Percentiles rank a stretch among this genome's conserved stretches.
Evolutionary conservation across 2,329 filamentous ascomycete species (phyloP).

Genomic region (Orbilia javanica): DNA sequence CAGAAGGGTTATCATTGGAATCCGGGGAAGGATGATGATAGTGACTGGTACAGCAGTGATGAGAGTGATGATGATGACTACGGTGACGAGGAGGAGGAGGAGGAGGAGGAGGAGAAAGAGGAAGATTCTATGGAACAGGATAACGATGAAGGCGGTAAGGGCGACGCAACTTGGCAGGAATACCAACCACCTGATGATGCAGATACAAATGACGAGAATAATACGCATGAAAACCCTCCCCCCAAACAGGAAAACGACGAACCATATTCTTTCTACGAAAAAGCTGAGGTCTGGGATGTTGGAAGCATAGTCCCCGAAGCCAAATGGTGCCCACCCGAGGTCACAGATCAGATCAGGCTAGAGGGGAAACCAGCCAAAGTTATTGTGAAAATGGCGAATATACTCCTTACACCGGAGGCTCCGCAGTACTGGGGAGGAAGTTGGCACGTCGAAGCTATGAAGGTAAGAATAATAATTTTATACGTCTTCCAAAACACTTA

Average conservation of each 20-base stretch:
- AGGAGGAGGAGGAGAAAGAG: not conserved
- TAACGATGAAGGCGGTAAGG: not conserved
- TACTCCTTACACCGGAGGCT: conserved; percentile 72
- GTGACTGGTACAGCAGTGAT: too few species aligned
- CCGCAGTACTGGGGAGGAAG: conserved; percentile 68
- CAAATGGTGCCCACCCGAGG: conserved; percentile 13
- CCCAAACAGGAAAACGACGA: not conserved
- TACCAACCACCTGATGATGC: too few species aligned
- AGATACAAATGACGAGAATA: not conserved
- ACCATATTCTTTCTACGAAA: not conserved
- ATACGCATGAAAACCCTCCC: not conserved
- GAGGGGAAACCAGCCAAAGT: conserved; percentile 70
- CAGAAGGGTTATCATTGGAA: not conserved
- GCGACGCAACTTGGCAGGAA: too few species aligned
- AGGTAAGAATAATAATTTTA: conserved; percentile 60
- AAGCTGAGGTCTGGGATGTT: conserved; percentile 5
- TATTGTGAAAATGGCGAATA: conserved; percentile 74
- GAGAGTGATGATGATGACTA: not conserved
- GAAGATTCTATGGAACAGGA: not conserved
- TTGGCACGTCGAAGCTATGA: conserved; percentile 72
- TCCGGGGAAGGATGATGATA: not conserved
- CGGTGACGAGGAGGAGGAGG: not conserved
- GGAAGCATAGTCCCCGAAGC: not conserved
- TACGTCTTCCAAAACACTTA: not conserved
- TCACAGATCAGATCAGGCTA: not conserved